A percentile compares a stretch with the other conserved stretches of the same genome.
These are phyloP conservation scores for Blastosporella zonata DNA, from an alignment of 1,284 basidiomycete species.

Conservation along the genomic window DNA sequence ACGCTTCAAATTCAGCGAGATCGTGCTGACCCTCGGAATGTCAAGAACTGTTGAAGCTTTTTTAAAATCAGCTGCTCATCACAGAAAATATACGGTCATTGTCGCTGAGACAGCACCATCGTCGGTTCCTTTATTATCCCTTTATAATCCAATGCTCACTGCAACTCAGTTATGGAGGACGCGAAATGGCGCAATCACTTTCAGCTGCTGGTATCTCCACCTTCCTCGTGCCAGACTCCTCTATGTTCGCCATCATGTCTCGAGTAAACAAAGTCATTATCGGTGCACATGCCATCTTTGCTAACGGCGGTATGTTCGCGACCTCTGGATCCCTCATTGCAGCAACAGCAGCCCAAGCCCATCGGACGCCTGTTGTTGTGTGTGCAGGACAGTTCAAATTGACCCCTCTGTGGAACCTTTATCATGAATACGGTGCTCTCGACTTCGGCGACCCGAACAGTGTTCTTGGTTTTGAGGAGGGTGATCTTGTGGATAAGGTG, in stretches of 20 bases:
- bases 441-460: conserved; percentile 87
- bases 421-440: conserved; percentile 82
- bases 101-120: conserved; percentile 94
- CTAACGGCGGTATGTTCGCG: conserved; percentile 94
- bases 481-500: conserved; percentile 74
- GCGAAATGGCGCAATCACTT: conserved; percentile 79
- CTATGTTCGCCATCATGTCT: conserved; percentile 94
- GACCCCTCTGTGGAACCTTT: conserved; percentile 91
- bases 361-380: conserved; percentile 92
- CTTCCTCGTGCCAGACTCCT: conserved; percentile 93
- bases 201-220: conserved; percentile 84
- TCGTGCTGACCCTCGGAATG: conserved; percentile 94
- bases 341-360: conserved; percentile 86
- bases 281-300: conserved; percentile 90
- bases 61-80: conserved; percentile 85
- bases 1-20: conserved; percentile 61
- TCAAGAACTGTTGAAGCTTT: conserved; percentile 94
- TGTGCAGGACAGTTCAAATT: conserved; percentile 96
- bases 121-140: conserved; percentile 42
- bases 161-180: conserved; percentile 73
- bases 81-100: conserved; percentile 94
- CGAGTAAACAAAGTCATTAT: conserved; percentile 96
- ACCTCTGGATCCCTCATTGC: conserved; percentile 83
- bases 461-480: conserved; percentile 82
- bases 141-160: conserved; percentile 7